These are phyloP conservation scores for Globisporangium abappressorium DNA, from an alignment of 352 stramenopile genomes.

Conservation along the genomic window DNA sequence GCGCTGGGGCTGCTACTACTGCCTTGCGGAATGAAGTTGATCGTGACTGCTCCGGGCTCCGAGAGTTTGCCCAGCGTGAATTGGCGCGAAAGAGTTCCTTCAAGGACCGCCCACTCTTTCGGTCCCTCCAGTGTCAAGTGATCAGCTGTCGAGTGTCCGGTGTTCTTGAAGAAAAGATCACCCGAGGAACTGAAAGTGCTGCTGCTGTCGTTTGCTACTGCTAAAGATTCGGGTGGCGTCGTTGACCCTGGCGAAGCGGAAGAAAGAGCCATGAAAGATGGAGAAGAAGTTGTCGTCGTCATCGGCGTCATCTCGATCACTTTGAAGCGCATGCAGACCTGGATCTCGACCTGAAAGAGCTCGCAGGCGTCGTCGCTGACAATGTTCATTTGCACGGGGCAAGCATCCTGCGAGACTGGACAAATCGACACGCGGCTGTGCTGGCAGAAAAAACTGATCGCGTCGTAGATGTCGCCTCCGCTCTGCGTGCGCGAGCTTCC, in stretches of 20 bases:
- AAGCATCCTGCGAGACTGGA: conserved; percentile 60
- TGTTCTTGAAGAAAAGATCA: neutral
- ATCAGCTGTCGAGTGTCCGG: neutral
- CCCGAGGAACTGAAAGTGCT: neutral
- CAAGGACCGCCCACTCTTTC: conserved; percentile 49
- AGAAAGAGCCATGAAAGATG: neutral
- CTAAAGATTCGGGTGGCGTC: neutral
- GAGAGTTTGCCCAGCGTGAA: conserved; percentile 58
- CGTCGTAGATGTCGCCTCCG: conserved; percentile 78
- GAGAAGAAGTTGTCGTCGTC: conserved; percentile 7
- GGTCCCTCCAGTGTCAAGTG: conserved; percentile 19
- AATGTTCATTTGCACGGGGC: conserved; percentile 54
- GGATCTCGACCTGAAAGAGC: conserved; percentile 53
- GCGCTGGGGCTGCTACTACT: neutral
- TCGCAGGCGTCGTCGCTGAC: conserved; percentile 17
- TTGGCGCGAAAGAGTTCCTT: conserved; percentile 50
- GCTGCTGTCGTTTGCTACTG: neutral
- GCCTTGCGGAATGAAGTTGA: conserved; percentile 29
- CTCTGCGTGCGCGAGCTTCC: conserved; percentile 72
- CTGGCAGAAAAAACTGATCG: conserved; percentile 71
- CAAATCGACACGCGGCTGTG: conserved; percentile 61
- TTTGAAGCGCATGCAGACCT: conserved; percentile 75
- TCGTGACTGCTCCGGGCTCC: conserved; percentile 45
- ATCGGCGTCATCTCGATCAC: conserved; percentile 47
- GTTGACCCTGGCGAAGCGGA: conserved; percentile 3